Evolutionary conservation across 805 yeast genomes (phyloP).

Genomic region (Candida sithepensis): DNA sequence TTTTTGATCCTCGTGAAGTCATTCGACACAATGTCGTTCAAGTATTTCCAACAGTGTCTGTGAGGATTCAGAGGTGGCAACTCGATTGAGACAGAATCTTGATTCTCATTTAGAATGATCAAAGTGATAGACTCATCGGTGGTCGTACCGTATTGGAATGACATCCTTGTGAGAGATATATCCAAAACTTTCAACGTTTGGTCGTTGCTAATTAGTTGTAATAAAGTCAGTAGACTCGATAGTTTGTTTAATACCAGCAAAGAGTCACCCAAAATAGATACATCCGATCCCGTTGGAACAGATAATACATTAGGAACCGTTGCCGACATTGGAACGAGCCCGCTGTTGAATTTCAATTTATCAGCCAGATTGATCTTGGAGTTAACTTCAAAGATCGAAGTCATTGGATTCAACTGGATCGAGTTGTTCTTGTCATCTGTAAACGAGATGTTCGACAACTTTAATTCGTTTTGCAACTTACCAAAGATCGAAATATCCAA

Average conservation of each 20-base stretch:
- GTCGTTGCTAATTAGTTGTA: constrained; percentile 29
- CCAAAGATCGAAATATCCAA: constrained; percentile 34
- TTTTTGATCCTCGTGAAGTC: constrained; percentile 21
- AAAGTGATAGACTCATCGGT: constrained; percentile 25
- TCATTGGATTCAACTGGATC: constrained; percentile 20
- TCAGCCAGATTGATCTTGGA: constrained; percentile 24
- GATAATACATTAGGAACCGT: not conserved
- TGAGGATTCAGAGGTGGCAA: constrained; percentile 31
- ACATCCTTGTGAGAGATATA: constrained; percentile 25
- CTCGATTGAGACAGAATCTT: constrained; percentile 22
- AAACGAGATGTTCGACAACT: constrained; percentile 25
- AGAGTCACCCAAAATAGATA: constrained; percentile 22
- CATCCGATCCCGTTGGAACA: constrained; percentile 7
- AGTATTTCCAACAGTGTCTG: constrained; percentile 20
- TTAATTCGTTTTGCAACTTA: constrained; percentile 24
- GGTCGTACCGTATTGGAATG: constrained; percentile 30
- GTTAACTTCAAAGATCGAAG: constrained; percentile 28
- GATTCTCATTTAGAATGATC: constrained; percentile 18
- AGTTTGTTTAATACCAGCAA: constrained; percentile 26
- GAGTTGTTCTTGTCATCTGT: constrained; percentile 22
- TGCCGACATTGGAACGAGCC: not conserved
- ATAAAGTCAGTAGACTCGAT: constrained; percentile 25
- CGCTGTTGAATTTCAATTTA: constrained; percentile 17
- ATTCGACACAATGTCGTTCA: constrained; percentile 21
- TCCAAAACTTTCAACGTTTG: constrained; percentile 23